Base-by-base conservation (phyloP, 306 rosid genomes). In the Psophocarpus tetragonolobus region DNA sequence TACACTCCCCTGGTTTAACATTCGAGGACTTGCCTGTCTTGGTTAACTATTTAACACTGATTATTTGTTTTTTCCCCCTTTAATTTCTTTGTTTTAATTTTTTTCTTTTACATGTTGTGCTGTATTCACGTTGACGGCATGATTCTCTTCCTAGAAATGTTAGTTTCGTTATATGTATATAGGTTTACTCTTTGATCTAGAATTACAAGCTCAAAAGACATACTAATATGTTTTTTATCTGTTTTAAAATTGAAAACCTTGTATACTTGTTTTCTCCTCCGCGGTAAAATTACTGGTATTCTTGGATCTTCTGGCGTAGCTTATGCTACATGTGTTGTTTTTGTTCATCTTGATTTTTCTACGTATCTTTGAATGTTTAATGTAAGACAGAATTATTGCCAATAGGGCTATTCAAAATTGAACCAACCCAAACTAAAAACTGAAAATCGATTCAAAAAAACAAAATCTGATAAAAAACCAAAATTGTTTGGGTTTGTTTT, bases 161-260 rank as follows among this genome's bases (percentile, higher is more conserved):
- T n/a, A 33, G 45, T 51, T 65, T 56, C 39, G 17, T 50, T 51
- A 12, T 53, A 4, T 80, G 60, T 1, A 32, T 84, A 65, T 18
- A 6, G 12, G 20, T 51, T 74, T 39, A 29, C 69, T 35, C 65
- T 35, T 3, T 35, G 84, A 80, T 80, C 71, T 75, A 30, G 87
- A 15, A 75, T 75, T 53, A 73, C 15, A 6, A 53, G 26, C 24
- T 13, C 24, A 8, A 26, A 41, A 24, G 53, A 14, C 56, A 41
- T 67, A 1, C 6, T 42, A 50, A 6, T 7, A 6, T 20, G 12
- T 70, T 18, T 18, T 62, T 33, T 58, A 69, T 56, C 66, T 74
- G 70, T 4, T 42, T 60, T 26, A 11, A 21, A 66, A 57, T 68
- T 21, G 32, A 68, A 68, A 54, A 18, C 50, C 30, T 44, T 78